Conservation (phyloP, 768 basidiomycete genomes). For the Auricularia cornea region DNA sequence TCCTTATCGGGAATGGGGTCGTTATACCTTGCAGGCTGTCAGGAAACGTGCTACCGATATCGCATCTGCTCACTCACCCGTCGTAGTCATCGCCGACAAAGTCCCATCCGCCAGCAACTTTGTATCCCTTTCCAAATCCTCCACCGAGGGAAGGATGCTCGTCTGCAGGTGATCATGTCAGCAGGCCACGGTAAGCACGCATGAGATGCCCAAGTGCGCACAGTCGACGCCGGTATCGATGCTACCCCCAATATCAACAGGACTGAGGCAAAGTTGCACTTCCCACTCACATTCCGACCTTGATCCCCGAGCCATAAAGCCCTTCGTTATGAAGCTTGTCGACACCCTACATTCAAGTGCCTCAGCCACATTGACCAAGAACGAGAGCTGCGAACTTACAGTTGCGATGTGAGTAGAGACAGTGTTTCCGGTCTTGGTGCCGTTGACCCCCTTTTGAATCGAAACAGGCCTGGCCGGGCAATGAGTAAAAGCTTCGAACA, state of each 20-base stretch:
- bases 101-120: constrained; percentile 43
- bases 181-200: not conserved
- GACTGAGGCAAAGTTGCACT: too few relatives aligned
- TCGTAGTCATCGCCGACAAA: constrained; percentile 48
- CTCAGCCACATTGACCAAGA: not conserved
- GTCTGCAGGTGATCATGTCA: constrained; percentile 38
- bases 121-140: constrained; percentile 44
- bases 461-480: constrained; percentile 32
- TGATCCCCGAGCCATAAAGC: constrained; percentile 27
- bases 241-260: too few relatives aligned
- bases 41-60: too few relatives aligned
- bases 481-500: not conserved
- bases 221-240: constrained; percentile 30
- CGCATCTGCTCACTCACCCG: constrained; percentile 26
- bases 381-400: constrained; percentile 22
- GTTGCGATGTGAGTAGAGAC: constrained; percentile 48
- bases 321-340: constrained; percentile 59
- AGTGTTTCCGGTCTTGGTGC: constrained; percentile 34
- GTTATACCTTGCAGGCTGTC: not conserved
- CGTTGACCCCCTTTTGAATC: constrained; percentile 30
- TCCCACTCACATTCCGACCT: not conserved
- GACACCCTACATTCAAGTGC: constrained; percentile 36
- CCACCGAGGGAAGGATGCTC: constrained; percentile 48
- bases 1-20: not conserved
- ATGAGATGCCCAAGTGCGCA: not conserved